phyloP scores from a whole-genome alignment of 1,139 yeast genomes.

The Nematodospora anomalae region DNA sequence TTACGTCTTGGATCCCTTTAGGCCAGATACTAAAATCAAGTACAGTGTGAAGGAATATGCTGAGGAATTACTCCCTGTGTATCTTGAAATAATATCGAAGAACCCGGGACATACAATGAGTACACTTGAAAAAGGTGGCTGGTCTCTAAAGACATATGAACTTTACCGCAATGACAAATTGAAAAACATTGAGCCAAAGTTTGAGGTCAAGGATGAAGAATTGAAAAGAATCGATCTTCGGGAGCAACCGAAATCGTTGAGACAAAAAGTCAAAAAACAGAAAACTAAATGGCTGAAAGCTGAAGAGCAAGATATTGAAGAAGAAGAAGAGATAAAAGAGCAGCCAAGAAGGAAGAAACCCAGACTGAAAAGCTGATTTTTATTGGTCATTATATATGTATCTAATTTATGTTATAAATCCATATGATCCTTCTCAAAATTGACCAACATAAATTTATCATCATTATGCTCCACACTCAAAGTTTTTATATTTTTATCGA shows the following conservation, averaged over 20 bases:
- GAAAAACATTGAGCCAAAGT: conserved; percentile 24
- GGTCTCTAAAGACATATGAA: conserved; percentile 37
- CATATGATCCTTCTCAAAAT: conserved; percentile 41
- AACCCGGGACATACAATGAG: conserved; percentile 17
- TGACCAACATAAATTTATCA: conserved; percentile 37
- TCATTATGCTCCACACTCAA: conserved; percentile 34
- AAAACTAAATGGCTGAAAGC: conserved; percentile 6
- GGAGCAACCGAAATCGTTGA: conserved; percentile 5
- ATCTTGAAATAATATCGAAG: conserved; percentile 18
- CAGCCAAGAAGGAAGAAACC: conserved; percentile 10
- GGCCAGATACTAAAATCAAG: conserved; percentile 31
- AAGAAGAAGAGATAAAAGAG: conserved; percentile 3
- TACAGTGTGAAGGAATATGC: conserved; percentile 44
- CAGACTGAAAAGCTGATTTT: conserved; percentile 4
- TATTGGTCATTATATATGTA: neutral
- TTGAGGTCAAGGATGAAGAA: conserved; percentile 17
- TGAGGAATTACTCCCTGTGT: conserved; percentile 32
- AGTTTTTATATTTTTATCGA: conserved; percentile 32
- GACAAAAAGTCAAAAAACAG: conserved; percentile 8
- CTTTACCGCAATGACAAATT: conserved; percentile 25
- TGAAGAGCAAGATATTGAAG: conserved; percentile 2
- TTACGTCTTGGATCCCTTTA: conserved; percentile 30
- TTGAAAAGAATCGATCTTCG: conserved; percentile 10
- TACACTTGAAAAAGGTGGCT: conserved; percentile 36
- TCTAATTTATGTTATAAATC: conserved; percentile 21